A percentile compares a stretch with the other conserved stretches of the same genome.
Conservation (phyloP, 192 early-diverging fungal genomes). For the Anaeromyces robustus region DNA sequence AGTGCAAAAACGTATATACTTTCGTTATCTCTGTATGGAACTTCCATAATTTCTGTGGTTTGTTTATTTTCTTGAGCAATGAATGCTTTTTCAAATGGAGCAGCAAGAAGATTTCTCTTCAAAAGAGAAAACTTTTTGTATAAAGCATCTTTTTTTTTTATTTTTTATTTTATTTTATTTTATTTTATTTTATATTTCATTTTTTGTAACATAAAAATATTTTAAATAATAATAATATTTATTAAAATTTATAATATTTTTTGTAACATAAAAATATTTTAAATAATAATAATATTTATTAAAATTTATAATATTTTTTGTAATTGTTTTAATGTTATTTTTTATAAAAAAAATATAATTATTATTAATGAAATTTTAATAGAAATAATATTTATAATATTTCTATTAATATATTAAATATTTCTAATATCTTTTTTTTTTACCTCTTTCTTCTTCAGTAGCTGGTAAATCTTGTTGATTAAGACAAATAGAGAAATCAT, state of each 20-base stretch:
- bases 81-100: conserved; percentile 84
- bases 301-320: too few species aligned
- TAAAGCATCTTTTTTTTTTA: conserved; percentile 28
- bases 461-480: background rate
- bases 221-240: too few species aligned
- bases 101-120: conserved; percentile 88
- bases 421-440: too few species aligned
- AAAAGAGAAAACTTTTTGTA: conserved; percentile 71
- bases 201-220: background rate
- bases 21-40: conserved; percentile 88
- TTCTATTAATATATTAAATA: too few species aligned
- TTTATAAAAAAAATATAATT: too few species aligned
- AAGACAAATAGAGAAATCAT: conserved; percentile 53
- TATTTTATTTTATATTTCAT: background rate
- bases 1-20: conserved; percentile 81
- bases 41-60: conserved; percentile 65
- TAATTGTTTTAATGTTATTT: too few species aligned
- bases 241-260: too few species aligned
- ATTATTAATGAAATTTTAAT: too few species aligned
- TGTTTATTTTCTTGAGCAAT: conserved; percentile 49
- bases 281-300: too few species aligned
- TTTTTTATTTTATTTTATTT: background rate
- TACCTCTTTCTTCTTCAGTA: conserved; percentile 1
- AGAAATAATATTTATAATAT: too few species aligned
- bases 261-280: too few species aligned